Percentiles rank a stretch among this genome's conserved stretches.
Conservation (phyloP, 2,329 filamentous ascomycete genomes). For the Mycosphaerella sp. region DNA sequence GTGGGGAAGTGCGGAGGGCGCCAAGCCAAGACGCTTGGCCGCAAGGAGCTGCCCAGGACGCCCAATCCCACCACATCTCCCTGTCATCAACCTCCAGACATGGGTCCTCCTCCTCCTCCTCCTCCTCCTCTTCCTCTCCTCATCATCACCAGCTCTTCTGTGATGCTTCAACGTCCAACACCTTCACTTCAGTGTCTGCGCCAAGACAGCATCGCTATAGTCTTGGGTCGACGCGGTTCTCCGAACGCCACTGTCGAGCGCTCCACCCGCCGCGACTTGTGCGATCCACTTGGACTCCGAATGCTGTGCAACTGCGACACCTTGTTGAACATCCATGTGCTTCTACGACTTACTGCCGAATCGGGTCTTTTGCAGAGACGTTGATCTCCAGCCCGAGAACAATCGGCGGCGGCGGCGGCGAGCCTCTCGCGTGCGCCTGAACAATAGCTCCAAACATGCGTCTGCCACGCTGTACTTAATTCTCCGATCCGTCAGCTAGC, state of each 20-base stretch:
- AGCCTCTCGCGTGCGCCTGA: too few relatives aligned
- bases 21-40: background rate
- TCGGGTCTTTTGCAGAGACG: background rate
- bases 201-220: background rate
- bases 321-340: background rate
- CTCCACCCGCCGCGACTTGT: background rate
- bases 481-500: too few relatives aligned
- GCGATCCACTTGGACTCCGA: background rate
- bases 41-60: background rate
- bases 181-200: background rate
- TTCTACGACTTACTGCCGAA: background rate
- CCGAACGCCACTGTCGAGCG: background rate
- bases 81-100: background rate
- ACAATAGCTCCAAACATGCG: too few relatives aligned
- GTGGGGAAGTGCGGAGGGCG: background rate
- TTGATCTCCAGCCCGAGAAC: background rate
- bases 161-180: too few relatives aligned
- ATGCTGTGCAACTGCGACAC: conserved; percentile 5
- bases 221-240: background rate
- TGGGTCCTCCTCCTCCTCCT: background rate
- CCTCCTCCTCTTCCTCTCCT: background rate
- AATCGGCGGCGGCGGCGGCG: background rate
- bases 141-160: too few relatives aligned
- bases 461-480: too few relatives aligned
- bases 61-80: too few relatives aligned